A percentile compares a stretch with the other conserved stretches of the same genome.
These are phyloP conservation scores for Dryas integrifolia DNA, from an alignment of 331 rosid species.

Conservation along the genomic window DNA sequence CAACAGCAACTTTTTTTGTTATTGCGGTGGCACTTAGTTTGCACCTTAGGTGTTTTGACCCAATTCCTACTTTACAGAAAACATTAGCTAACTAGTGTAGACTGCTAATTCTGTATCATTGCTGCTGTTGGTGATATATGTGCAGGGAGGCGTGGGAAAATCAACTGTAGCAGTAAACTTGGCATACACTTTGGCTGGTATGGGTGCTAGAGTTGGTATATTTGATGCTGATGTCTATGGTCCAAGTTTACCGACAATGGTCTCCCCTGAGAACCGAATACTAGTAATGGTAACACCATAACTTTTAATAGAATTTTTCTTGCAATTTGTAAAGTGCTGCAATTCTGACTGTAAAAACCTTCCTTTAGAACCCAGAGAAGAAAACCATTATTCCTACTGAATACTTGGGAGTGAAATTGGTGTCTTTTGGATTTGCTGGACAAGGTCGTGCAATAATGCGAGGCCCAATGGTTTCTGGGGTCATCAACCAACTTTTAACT, in stretches of 20 bases:
- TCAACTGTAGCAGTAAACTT: constrained; percentile 93
- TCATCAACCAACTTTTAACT: constrained; percentile 86
- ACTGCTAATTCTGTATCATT: constrained; percentile 11
- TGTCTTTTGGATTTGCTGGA: constrained; percentile 96
- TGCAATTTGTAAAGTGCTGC: constrained; percentile 25
- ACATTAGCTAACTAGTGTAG: background rate
- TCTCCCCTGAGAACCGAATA: constrained; percentile 86
- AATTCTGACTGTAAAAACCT: constrained; percentile 30
- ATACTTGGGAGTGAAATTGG: constrained; percentile 88
- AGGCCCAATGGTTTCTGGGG: constrained; percentile 99
- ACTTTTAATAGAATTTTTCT: constrained; percentile 18
- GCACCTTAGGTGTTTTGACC: background rate
- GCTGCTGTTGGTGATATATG: constrained; percentile 26
- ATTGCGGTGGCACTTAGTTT: background rate
- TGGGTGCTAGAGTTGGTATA: constrained; percentile 99
- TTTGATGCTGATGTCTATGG: constrained; percentile 99
- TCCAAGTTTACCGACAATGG: constrained; percentile 99
- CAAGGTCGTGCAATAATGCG: constrained; percentile 99
- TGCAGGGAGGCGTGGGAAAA: constrained; percentile 97
- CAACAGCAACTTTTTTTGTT: background rate
- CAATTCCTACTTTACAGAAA: background rate
- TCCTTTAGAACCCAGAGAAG: constrained; percentile 74
- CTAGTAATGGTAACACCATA: constrained; percentile 66
- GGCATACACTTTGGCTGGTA: constrained; percentile 93
- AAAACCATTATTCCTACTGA: constrained; percentile 89